Conservation (phyloP, 2,329 filamentous ascomycete genomes). For the Aspergillus pseudoterreus region DNA sequence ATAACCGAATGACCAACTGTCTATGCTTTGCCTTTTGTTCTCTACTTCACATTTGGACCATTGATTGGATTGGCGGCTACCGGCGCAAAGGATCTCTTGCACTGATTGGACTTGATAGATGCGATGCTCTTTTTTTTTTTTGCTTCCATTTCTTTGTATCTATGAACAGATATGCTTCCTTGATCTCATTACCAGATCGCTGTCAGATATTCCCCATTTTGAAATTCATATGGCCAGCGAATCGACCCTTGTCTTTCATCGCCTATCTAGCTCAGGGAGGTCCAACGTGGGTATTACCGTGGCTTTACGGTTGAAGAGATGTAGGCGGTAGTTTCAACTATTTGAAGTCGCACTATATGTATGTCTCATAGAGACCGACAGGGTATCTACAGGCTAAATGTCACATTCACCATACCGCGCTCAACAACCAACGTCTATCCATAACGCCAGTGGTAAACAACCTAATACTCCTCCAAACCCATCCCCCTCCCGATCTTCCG, state of each 20-base stretch:
- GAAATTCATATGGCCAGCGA: neutral
- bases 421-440: neutral
- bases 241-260: neutral
- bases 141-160: slow-evolving; percentile 20
- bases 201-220: neutral
- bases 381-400: slow-evolving; percentile 1
- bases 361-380: too few species aligned
- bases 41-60: neutral
- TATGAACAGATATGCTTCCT: slow-evolving; percentile 16
- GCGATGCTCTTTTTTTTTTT: slow-evolving; percentile 2
- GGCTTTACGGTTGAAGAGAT: too few species aligned
- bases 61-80: slow-evolving; percentile 6
- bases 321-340: too few species aligned
- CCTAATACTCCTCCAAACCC: slow-evolving; percentile 33
- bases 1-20: slow-evolving; percentile 15
- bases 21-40: neutral
- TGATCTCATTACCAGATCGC: neutral
- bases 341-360: too few species aligned
- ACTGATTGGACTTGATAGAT: slow-evolving; percentile 3
- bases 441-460: slow-evolving; percentile 15
- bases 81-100: slow-evolving; percentile 2
- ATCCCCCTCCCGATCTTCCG: slow-evolving; percentile 45
- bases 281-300: too few species aligned
- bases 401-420: neutral
- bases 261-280: too few species aligned